A percentile compares a stretch with the other conserved stretches of the same genome.
phyloP scores from a whole-genome alignment of 228 moss, liverwort and hornwort genomes.

The Sphagnum magellanicum region DNA sequence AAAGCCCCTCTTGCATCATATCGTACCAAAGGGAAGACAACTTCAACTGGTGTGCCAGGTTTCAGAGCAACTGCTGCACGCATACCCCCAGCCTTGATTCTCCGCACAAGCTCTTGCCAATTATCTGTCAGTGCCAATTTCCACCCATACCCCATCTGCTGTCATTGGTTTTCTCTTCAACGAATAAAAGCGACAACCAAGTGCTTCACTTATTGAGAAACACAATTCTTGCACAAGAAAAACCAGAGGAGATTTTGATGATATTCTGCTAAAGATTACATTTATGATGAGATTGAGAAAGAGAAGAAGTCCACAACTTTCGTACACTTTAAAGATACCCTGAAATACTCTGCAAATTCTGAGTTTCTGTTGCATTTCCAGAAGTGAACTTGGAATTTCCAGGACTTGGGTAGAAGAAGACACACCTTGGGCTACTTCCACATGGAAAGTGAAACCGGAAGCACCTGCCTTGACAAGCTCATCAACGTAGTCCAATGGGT shows the following conservation, averaged over 20 bases:
- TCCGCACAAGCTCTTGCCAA: constrained; percentile 81
- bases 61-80: constrained; percentile 83
- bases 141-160: too few species aligned
- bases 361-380: too few species aligned
- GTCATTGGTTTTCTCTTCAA: too few species aligned
- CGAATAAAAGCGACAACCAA: too few species aligned
- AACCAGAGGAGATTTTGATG: too few species aligned
- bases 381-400: too few species aligned
- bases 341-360: neutral
- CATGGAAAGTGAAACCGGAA: constrained; percentile 90
- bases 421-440: constrained; percentile 83
- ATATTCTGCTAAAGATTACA: too few species aligned
- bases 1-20: neutral
- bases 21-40: constrained; percentile 77
- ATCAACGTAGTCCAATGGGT: constrained; percentile 89
- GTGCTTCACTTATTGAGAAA: too few species aligned
- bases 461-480: constrained; percentile 83
- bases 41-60: constrained; percentile 80
- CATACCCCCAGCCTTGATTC: constrained; percentile 83
- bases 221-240: too few species aligned
- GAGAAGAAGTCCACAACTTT: neutral
- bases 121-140: constrained; percentile 31
- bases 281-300: too few species aligned
- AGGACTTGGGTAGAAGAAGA: neutral
- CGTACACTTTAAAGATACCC: neutral